Conservation (phyloP, 2,329 filamentous ascomycete genomes). For the Phialocephala sp. region DNA sequence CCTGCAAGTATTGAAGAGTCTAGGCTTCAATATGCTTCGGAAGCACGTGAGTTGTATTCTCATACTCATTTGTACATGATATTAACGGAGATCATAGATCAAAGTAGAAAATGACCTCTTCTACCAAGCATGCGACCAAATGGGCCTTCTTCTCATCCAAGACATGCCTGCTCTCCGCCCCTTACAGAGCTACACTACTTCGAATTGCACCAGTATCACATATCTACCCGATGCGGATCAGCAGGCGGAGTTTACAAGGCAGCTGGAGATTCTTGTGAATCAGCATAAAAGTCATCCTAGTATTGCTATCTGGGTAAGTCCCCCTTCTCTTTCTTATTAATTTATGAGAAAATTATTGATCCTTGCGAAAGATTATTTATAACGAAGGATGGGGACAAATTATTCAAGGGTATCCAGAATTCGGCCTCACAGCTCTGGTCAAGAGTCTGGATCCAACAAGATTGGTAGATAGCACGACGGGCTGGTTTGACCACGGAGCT, state of each 20-base stretch:
- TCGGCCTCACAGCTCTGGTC: conserved; percentile 59
- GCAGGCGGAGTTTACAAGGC: conserved; percentile 67
- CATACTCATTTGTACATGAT: too few species aligned
- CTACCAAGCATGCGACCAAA: conserved; percentile 30
- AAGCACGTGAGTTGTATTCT: conserved; percentile 62
- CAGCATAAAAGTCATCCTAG: conserved; percentile 55
- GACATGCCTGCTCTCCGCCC: conserved; percentile 70
- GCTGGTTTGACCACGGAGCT: conserved; percentile 72
- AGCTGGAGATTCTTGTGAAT: conserved; percentile 50
- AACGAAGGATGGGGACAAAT: conserved; percentile 76
- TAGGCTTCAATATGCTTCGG: conserved; percentile 73
- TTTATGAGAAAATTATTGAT: not conserved
- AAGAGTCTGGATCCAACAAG: conserved; percentile 65
- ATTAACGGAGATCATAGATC: too few species aligned
- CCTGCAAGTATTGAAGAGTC: conserved; percentile 64
- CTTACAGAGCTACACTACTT: conserved; percentile 27
- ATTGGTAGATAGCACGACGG: conserved; percentile 65
- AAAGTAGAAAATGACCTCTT: conserved; percentile 25
- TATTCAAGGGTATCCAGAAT: conserved; percentile 57
- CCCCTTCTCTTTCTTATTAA: too few species aligned
- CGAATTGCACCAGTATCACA: conserved; percentile 26
- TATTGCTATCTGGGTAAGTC: conserved; percentile 65
- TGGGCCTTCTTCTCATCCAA: conserved; percentile 62
- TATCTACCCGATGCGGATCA: conserved; percentile 49
- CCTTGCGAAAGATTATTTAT: conserved; percentile 61